These are phyloP conservation scores for Alternaria angustiovoidea DNA, from an alignment of 2,329 filamentous ascomycete genomes.

Conservation along the genomic window DNA sequence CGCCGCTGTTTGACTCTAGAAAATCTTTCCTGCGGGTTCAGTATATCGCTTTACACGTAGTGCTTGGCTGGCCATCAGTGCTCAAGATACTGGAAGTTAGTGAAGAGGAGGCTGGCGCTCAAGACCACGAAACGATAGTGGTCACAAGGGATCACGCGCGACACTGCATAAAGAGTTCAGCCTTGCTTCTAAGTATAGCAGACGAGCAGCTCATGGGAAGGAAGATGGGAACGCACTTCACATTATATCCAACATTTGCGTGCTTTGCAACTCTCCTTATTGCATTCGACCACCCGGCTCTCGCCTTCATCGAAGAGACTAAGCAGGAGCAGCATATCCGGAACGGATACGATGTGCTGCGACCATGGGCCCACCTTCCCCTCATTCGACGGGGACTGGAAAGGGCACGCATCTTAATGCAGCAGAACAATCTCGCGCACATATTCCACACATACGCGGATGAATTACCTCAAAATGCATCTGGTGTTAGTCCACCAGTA, in stretches of 20 bases:
- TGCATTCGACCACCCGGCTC: constrained; percentile 25
- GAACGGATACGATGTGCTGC: constrained; percentile 32
- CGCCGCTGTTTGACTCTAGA: constrained; percentile 39
- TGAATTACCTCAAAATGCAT: constrained; percentile 7
- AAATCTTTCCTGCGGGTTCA: constrained; percentile 40
- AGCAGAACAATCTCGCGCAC: constrained; percentile 25
- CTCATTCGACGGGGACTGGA: constrained; percentile 31
- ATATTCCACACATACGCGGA: constrained; percentile 19
- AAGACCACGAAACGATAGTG: constrained; percentile 24
- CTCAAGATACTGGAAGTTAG: constrained; percentile 31
- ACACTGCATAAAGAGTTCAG: constrained; percentile 19
- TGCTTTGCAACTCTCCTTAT: constrained; percentile 32
- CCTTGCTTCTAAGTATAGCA: constrained; percentile 28
- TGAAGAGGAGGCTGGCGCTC: constrained; percentile 15
- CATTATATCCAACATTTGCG: constrained; percentile 29
- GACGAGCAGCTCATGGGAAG: constrained; percentile 36
- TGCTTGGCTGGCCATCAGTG: constrained; percentile 40
- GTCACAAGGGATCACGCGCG: constrained; percentile 29
- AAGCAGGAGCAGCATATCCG: constrained; percentile 32
- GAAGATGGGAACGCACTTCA: constrained; percentile 36
- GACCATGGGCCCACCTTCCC: constrained; percentile 33
- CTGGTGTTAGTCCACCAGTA: constrained; percentile 11
- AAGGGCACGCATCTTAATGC: constrained; percentile 30
- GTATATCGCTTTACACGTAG: constrained; percentile 40
- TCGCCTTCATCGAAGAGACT: constrained; percentile 33